Base-by-base conservation (phyloP, 140 eudicot genomes). In the Bidens hawaiensis region DNA sequence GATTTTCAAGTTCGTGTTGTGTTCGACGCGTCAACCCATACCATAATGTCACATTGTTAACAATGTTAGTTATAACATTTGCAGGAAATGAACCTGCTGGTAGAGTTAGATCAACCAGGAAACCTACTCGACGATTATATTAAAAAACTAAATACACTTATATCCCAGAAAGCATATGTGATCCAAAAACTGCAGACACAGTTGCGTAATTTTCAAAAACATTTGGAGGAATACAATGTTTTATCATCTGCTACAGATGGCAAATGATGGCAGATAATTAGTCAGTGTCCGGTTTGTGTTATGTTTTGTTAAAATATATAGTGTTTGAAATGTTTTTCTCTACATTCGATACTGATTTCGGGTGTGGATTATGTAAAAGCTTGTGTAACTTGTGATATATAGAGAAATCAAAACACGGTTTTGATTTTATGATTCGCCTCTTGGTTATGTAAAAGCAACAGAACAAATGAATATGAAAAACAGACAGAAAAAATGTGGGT, bases 31-130 rank as follows among this genome's bases (percentile, higher is more conserved):
- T 47, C 53, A 47, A 47, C 14, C 4, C 4, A 46, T 10, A n/a
- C 52, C 13, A 4, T 30, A 46, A 46, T 6, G 24, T 1, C 24
- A 1, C 52, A 46, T 46, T 46, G 24, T 15, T 22, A 46, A 16
- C n/a, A n/a, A n/a, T n/a, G n/a, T n/a, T n/a, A n/a, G n/a, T 43
- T 16, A 0, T 47, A 8, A 50, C 56, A 50, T 50, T 12, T 73
- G 57, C 83, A 86, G 95, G 95, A 86, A 73, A 86, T 86, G 95
- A 75, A 80, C 61, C 64, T 86, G 69, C 49, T 86, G 75, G 83
- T 62, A 3, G 79, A 82, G 65, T 82, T 76, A 14, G 95, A 80
- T 47, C 80, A 79, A 72, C 95, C 95, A 3, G 95, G 87, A 11
- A 86, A 77, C 40, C 87, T 79, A 53, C 76, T 86, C 0, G 90